Base-by-base conservation (phyloP, 2,329 filamentous ascomycete species). In the Diplodia sapinea region DNA sequence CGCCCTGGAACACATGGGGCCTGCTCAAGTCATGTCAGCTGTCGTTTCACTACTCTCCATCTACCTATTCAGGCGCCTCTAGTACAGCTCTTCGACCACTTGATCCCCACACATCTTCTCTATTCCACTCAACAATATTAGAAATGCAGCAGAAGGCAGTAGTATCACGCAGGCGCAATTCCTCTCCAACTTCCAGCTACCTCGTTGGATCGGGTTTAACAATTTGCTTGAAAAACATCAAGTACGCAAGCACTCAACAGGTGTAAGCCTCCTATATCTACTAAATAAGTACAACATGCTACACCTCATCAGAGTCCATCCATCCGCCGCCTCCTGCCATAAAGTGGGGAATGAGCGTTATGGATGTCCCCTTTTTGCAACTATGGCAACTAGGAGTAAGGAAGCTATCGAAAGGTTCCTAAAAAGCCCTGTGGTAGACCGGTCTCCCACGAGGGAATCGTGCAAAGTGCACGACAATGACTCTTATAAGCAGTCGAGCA, bases 291-390 rank as follows among this genome's bases (percentile, higher is more conserved):
- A 67, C 8, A 71, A 74, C 70, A 67, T 71, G 26, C 54, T 68
- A 15, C 70, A 70, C 1, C 74, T 80, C 1, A 76, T 82, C 69
- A 71, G 70, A 68, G 72, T 73, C 12, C 66, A 69, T 56, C 68
- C 74, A 13, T 65, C 71, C 29, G 70, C 47, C 0, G 43, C 68
- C 3, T 69, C 63, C 0, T 73, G 68, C 40, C 65, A 77, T 56
- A 69, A 74, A 0, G 15, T 74, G 23, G 70, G 74, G 54, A 11
- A 59, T 29, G 75, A 78, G 56, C 73, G 74, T 8, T 82, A 80
- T 68, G 70, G 72, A 0, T 72, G 72, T 33, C 75, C 79, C 31
- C 20, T 82, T 1, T 76, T 81, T 43, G 79, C 79, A 1, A 78
- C 80, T 2, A 50, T 79, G 31, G 76, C 75, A 57, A 74, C 71